phyloP scores from a whole-genome alignment of 208 protist genomes.

The Leptomonas pyrrhocoris region DNA sequence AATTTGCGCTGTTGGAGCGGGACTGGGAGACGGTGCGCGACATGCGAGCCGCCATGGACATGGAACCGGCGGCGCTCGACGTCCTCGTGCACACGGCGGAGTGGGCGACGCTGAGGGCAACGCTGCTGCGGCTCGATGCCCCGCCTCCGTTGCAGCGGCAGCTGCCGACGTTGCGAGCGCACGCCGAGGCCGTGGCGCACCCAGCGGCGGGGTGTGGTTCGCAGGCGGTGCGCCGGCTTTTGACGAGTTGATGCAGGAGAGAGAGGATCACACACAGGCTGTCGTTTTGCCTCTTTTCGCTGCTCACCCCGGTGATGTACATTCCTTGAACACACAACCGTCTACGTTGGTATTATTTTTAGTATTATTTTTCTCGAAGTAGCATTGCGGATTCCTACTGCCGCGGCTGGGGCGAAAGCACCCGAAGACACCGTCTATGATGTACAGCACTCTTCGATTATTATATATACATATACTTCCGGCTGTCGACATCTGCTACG shows the following conservation, averaged over 20 bases:
- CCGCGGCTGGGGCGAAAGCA: neutral
- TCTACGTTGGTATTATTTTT: too few relatives aligned
- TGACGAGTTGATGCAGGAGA: neutral
- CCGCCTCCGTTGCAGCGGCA: constrained; percentile 29
- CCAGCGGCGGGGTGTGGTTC: constrained; percentile 17
- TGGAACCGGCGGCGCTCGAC: constrained; percentile 37
- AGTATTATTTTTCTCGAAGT: constrained; percentile 6
- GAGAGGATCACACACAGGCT: too few relatives aligned
- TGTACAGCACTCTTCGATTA: constrained; percentile 5
- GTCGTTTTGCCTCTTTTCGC: too few relatives aligned
- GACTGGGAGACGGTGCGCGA: constrained; percentile 42
- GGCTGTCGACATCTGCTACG: too few relatives aligned
- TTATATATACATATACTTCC: too few relatives aligned
- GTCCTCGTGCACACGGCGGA: constrained; percentile 1
- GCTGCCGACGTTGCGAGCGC: constrained; percentile 23
- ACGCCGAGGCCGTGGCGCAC: neutral
- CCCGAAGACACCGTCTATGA: neutral
- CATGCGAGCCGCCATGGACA: constrained; percentile 48
- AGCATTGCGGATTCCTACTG: neutral
- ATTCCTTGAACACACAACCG: too few relatives aligned
- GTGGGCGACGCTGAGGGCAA: constrained; percentile 14
- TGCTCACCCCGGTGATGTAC: too few relatives aligned
- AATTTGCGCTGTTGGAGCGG: constrained; percentile 47
- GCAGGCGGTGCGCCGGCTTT: constrained; percentile 23
- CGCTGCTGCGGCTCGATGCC: constrained; percentile 22